Evolutionary conservation across 371 early-diverging fungal genomes (phyloP), one percentile per base, ranked within the genome.

Genomic region (Batrachochytrium dendrobatidis): DNA sequence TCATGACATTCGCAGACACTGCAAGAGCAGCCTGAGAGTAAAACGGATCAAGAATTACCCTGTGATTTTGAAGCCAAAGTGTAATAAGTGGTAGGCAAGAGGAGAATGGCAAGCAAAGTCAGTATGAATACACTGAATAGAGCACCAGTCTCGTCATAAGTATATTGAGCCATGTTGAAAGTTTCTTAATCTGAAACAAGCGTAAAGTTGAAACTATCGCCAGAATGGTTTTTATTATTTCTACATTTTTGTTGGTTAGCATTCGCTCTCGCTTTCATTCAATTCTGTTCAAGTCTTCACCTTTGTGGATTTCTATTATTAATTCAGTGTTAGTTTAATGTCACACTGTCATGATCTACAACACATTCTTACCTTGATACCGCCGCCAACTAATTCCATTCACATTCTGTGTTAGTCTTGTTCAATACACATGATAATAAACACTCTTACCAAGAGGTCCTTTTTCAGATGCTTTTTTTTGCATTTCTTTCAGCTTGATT

Each of bases 111-210:
- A 58, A 94, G 77, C 43, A 92, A 74, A 3, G 94, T 83, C 56
- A 92, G 69, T 28, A 94, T 76, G 73, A 94, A 97, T 78, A 89
- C 94, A 75, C 86, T 86, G 78, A 95, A 97, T 61, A 87, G 88
- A 62, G 88, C 90, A 33, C 97, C 97, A 63, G 85, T 82, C 74
- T 93, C 92, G 77, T 97, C 97, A 70, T 94, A 97, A 49, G 80
- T 79, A 76, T 94, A 93, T 74, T 90, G 68, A 22, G 61, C 66
- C 67, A 64, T 70, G 56, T 12, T 54, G 53, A 28, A 12, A 33
- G n/a, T 46, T 5, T 22, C 6, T 18, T 5, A 28, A 28, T 4
- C 24, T 28, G 4, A 18, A 28, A 46, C 7, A 28, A 22, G 39
- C 39, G n/a, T 15, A n/a, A n/a, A n/a, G n/a, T n/a, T n/a, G n/a